Evolutionary conservation across 2,329 filamentous ascomycete genomes (phyloP), one percentile per base, ranked within the genome.

Genomic region (Akanthomyces uredinophilus): DNA sequence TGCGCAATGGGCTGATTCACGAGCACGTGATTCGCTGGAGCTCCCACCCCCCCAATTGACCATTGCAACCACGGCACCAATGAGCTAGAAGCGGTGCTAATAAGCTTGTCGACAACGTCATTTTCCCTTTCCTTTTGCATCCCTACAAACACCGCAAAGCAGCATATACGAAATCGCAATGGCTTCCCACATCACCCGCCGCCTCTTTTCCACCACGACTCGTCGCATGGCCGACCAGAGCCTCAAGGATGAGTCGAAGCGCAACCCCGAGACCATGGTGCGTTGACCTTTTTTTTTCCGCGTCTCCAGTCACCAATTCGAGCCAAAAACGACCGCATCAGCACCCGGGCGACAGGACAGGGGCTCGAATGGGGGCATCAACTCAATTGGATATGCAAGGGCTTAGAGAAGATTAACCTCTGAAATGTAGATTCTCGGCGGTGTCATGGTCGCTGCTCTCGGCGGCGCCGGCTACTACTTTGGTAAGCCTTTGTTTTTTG

Each of bases 381-480:
- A 20, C 16, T 50, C 47, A n/a, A 32, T 29, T 37, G 50, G 50
- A 1, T 37, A 37, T 1, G 11, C 2, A 0, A 24, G 20, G 14
- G 43, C n/a, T n/a, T 43, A 10, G 10, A 14, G 10, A 10, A 22
- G 11, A 43, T 24, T 61, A 22, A 63, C 51, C 60, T 61, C 50
- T 60, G 50, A 52, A 57, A 50, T 68, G 66, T 71, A 98, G 95
- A 87, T 98, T 73, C 89, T 99, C 68, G 85, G 93, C 67, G 91
- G 87, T 73, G 88, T 98, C 76, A 96, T 98, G 92, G 87, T 89
- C 71, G 88, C 88, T 75, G 90, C 91, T 71, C 90, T 97, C 73
- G 87, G 88, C 72, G 87, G 95, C 70, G 94, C 91, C 68, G 94
- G 94, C 75, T 96, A 88, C 87, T 92, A 93, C 81, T 91, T 95